These are phyloP conservation scores for Eucalyptus decipiens DNA, from an alignment of 345 rosid genomes.

Conservation along the genomic window DNA sequence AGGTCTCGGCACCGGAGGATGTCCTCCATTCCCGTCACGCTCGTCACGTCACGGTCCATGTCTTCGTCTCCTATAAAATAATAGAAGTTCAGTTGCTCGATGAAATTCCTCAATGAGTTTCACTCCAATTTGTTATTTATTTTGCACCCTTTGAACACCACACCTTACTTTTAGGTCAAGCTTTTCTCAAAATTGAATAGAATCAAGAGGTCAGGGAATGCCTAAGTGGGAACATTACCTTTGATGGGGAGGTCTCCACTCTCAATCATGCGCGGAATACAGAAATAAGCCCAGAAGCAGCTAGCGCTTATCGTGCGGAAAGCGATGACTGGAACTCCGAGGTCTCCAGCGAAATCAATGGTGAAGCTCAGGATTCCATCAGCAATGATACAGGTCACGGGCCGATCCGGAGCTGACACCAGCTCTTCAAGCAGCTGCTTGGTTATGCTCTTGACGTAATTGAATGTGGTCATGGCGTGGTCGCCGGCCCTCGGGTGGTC, in stretches of 20 bases:
- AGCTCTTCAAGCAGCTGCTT: neutral
- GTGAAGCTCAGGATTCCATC: slow-evolving; percentile 16
- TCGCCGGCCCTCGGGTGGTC: neutral
- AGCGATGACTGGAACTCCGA: slow-evolving; percentile 13
- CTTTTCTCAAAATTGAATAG: neutral
- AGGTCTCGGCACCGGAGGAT: slow-evolving; percentile 39
- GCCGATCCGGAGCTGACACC: neutral
- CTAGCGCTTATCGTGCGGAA: slow-evolving; percentile 20
- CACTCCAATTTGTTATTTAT: neutral
- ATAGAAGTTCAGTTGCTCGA: neutral
- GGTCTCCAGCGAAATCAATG: slow-evolving; percentile 12
- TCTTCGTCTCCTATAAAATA: slow-evolving; percentile 14
- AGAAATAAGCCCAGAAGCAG: slow-evolving; percentile 16
- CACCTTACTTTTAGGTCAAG: neutral
- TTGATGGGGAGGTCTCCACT: neutral
- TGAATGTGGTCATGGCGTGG: neutral
- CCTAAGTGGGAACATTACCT: neutral
- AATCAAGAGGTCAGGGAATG: neutral
- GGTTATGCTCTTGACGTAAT: neutral
- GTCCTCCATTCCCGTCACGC: slow-evolving; percentile 30
- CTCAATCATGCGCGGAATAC: slow-evolving; percentile 5
- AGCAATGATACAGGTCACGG: slow-evolving; percentile 12
- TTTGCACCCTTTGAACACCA: neutral
- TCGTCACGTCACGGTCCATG: slow-evolving; percentile 24
- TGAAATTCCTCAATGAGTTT: neutral